Evolutionary conservation across 257 asterid genomes (phyloP), one percentile per base, ranked within the genome.

Genomic region (Solanum chiquidenum): DNA sequence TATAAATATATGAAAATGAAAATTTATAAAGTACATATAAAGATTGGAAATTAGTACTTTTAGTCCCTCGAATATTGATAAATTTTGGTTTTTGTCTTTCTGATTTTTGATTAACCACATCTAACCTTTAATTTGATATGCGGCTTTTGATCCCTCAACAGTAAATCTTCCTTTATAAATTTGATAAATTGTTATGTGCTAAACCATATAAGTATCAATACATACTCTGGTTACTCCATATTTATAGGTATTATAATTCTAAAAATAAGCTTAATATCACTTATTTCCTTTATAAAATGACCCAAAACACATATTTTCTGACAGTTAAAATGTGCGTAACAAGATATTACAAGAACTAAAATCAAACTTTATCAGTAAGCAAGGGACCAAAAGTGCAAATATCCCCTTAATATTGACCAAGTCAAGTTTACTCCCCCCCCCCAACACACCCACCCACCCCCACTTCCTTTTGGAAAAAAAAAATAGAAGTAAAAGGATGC

Each of bases 401-500:
- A 72, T 9, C 12, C 29, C 5, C 64, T 31, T 44, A 69, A 75
- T 1, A 87, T 91, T 88, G 97, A 94, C 93, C 38, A 76, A 92
- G 95, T 93, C 95, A 93, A 91, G 58, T 83, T 80, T 49, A 34
- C 12, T 35, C 42, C 46, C 58, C 25, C 20, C 27, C 27, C 21
- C 33, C 2, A 3, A 0, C 55, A 1, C 20, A 0, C 7, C 18
- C 6, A n/a, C 3, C 5, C 27, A 11, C 37, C 7, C 14, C 33
- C 34, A 38, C 77, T 27, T 8, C 68, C 12, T 23, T 9, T 58
- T 6, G 55, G 7, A 0, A 7, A 7, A 71, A 69, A 71, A 71
- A 33, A 11, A 34, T 25, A 20, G 29, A 46, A 46, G 58, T 46
- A 46, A 46, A 46, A 42, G 23, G 20, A 77, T 42, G 8, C 64